These are phyloP conservation scores for Odonthalia washingtoniensis DNA, from an alignment of 31 red algal species.

Conservation along the genomic window DNA sequence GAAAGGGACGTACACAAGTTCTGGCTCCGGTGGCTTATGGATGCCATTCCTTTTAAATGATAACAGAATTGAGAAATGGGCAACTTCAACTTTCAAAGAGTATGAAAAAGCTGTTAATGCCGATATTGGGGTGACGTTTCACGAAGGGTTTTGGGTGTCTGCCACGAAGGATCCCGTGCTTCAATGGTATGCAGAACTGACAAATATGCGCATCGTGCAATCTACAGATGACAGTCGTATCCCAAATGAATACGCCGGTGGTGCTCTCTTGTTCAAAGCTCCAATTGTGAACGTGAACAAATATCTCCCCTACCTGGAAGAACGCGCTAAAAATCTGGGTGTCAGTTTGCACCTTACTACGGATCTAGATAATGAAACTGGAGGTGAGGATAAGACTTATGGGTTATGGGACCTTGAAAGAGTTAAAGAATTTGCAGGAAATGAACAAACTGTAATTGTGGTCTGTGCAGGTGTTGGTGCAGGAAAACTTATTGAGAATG, in stretches of 20 bases:
- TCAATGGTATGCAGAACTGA: slow-evolving; percentile 69
- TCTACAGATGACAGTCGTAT: slow-evolving; percentile 57
- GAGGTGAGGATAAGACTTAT: background rate
- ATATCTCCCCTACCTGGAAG: slow-evolving; percentile 63
- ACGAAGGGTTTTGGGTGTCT: slow-evolving; percentile 55
- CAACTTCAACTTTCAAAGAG: slow-evolving; percentile 40
- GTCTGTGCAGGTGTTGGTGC: slow-evolving; percentile 79
- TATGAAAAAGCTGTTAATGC: slow-evolving; percentile 3
- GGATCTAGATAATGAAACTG: background rate
- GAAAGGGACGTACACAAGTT: slow-evolving; percentile 38
- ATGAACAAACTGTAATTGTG: slow-evolving; percentile 47
- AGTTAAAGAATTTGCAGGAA: slow-evolving; percentile 44
- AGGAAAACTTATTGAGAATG: slow-evolving; percentile 51
- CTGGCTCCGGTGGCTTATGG: slow-evolving; percentile 70
- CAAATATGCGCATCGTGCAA: slow-evolving; percentile 55
- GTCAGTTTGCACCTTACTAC: slow-evolving; percentile 32
- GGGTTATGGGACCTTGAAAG: slow-evolving; percentile 30
- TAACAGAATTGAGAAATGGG: slow-evolving; percentile 57
- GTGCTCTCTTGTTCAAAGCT: slow-evolving; percentile 66
- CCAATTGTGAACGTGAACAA: slow-evolving; percentile 64
- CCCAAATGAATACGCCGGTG: slow-evolving; percentile 54
- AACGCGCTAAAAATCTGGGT: slow-evolving; percentile 33
- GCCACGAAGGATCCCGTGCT: slow-evolving; percentile 41
- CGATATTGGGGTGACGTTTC: slow-evolving; percentile 53
- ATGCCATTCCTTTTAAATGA: slow-evolving; percentile 53